Percentiles rank a stretch among this genome's conserved stretches.
These are phyloP conservation scores for Podospora bellae-mahoneyi DNA, from an alignment of 495 filamentous ascomycete species.

Conservation along the genomic window DNA sequence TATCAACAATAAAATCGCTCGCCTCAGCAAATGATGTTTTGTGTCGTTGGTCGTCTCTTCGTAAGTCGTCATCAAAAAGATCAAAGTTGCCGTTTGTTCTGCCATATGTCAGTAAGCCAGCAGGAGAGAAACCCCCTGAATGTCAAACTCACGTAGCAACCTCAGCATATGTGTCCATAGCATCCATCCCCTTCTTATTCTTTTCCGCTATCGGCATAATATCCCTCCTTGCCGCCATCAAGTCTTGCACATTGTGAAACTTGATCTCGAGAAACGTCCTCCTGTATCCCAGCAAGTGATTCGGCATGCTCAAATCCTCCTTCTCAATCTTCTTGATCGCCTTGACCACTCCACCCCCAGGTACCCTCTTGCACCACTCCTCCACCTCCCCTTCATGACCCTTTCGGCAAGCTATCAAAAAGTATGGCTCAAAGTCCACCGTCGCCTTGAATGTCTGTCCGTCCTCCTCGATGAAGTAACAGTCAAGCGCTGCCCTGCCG, in stretches of 20 bases:
- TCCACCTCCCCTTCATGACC: constrained; percentile 90
- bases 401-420: constrained; percentile 84
- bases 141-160: constrained; percentile 68
- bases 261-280: constrained; percentile 78
- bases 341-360: constrained; percentile 82
- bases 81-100: constrained; percentile 88
- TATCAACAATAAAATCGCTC: constrained; percentile 97
- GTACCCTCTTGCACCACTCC: constrained; percentile 82
- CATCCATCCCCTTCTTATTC: constrained; percentile 89
- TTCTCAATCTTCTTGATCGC: constrained; percentile 73
- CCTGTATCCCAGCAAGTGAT: constrained; percentile 89
- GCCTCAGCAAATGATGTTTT: constrained; percentile 76
- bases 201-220: constrained; percentile 92
- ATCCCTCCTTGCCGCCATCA: constrained; percentile 75
- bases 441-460: constrained; percentile 95
- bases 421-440: constrained; percentile 94
- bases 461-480: constrained; percentile 94
- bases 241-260: constrained; percentile 82
- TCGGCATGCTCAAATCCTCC: constrained; percentile 93
- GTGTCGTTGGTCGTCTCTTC: constrained; percentile 78
- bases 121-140: not conserved
- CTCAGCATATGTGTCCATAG: constrained; percentile 98
- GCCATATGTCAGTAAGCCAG: constrained; percentile 25
- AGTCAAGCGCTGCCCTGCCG: constrained; percentile 88
- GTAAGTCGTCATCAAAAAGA: constrained; percentile 92